Evolutionary conservation across 2,329 filamentous ascomycete genomes (phyloP).

Genomic region (Epichloe uncinata): DNA sequence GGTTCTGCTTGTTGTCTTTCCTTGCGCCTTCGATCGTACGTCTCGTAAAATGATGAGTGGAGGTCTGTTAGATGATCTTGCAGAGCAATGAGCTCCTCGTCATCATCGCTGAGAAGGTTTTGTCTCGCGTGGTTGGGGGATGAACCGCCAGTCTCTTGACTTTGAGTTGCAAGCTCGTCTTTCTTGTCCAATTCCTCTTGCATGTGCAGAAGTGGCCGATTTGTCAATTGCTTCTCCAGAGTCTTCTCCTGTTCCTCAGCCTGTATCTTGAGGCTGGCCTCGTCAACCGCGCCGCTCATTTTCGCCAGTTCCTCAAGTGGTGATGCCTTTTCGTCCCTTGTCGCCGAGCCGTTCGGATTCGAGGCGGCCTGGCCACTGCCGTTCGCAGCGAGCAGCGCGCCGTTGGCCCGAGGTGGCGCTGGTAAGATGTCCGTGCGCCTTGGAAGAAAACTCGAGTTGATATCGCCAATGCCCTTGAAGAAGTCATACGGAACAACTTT

Average conservation of each 20-base stretch:
- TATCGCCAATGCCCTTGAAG: slow-evolving; percentile 95
- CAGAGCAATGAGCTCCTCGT: slow-evolving; percentile 66
- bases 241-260: slow-evolving; percentile 75
- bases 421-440: slow-evolving; percentile 50
- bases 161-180: slow-evolving; percentile 29
- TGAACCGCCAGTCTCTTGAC: slow-evolving; percentile 13
- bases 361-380: neutral
- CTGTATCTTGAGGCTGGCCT: slow-evolving; percentile 57
- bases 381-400: slow-evolving; percentile 5
- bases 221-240: slow-evolving; percentile 77
- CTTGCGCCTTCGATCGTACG: slow-evolving; percentile 51
- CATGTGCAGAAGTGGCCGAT: slow-evolving; percentile 79
- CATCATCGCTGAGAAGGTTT: slow-evolving; percentile 75
- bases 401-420: slow-evolving; percentile 13
- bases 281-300: slow-evolving; percentile 60
- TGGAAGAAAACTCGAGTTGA: slow-evolving; percentile 93
- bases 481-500: slow-evolving; percentile 95
- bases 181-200: slow-evolving; percentile 85
- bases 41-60: slow-evolving; percentile 69
- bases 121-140: slow-evolving; percentile 39
- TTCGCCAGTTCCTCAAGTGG: slow-evolving; percentile 64
- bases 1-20: slow-evolving; percentile 22
- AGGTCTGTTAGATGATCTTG: slow-evolving; percentile 63
- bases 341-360: slow-evolving; percentile 1
- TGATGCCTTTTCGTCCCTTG: slow-evolving; percentile 17